Evolutionary conservation across 2,329 filamentous ascomycete species (phyloP), one percentile per base, ranked within the genome.

Genomic region (Penicillium decumbens): DNA sequence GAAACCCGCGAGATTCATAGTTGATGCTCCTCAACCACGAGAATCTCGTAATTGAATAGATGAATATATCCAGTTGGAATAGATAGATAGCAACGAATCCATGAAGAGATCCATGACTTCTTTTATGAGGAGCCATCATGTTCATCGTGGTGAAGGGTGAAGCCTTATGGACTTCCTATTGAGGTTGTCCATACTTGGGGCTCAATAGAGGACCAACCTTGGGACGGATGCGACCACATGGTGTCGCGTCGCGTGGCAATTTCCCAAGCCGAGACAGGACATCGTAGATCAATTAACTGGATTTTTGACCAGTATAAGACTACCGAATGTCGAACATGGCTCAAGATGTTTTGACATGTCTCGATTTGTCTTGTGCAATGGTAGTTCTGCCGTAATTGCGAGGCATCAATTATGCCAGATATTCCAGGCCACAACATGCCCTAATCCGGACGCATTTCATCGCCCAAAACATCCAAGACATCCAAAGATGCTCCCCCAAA

Each of bases 1-100:
- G 7, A 63, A 50, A 8, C 33, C 46, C 4, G 55, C 43, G 39
- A 65, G 41, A 28, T 58, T 53, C 62, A 65, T 65, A n/a, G 38
- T 49, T 13, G 23, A 6, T 24, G 29, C 35, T 32, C 28, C 30
- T 33, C 24, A 47, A 41, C 12, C 15, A 40, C 15, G 35, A 41
- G 15, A 8, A 20, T 35, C 9, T 27, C 15, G 18, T 41, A 38
- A 28, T 42, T 6, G 15, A 40, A 25, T 10, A 2, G 12, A n/a
- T n/a, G 23, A 40, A 8, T 8, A n/a, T 25, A 27, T 7, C 10
- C 24, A 8, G n/a, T 42, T 24, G 20, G 7, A 39, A 45, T 33
- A 24, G 23, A 18, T 13, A 13, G 28, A n/a, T 32, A 25, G 10
- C 23, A 6, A 3, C 40, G 1, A 23, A n/a, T 8, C 37, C 32